Evolutionary conservation across 2,329 filamentous ascomycete genomes (phyloP).

Genomic region (Cladosporium phlei): DNA sequence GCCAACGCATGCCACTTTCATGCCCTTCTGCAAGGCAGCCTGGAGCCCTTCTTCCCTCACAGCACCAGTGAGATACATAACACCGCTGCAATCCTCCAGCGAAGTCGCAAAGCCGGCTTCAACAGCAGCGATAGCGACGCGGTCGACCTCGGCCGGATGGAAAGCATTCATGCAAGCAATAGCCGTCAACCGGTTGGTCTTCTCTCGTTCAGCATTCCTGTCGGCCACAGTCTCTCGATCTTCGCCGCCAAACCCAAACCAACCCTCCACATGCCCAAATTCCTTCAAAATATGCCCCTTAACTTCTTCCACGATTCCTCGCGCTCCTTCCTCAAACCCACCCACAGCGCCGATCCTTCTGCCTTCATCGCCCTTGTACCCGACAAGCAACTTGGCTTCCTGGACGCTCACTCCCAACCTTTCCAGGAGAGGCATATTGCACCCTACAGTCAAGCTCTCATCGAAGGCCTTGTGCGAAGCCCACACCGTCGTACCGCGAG

Average conservation of each 20-base stretch:
- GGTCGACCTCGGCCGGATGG: constrained; percentile 7
- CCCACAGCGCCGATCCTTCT: constrained; percentile 2
- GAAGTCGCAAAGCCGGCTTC: neutral
- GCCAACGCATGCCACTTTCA: constrained; percentile 9
- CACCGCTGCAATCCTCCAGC: neutral
- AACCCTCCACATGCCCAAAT: neutral
- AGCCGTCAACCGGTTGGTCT: neutral
- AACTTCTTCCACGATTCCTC: neutral
- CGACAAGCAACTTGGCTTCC: neutral
- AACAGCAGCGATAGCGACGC: neutral
- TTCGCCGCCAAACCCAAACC: neutral
- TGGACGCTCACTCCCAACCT: neutral
- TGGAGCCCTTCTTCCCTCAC: constrained; percentile 4
- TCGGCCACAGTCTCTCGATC: no score
- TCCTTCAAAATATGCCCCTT: neutral
- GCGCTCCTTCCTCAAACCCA: neutral
- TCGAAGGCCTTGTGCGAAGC: constrained; percentile 10
- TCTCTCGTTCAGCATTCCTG: neutral
- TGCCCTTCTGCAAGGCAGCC: constrained; percentile 5
- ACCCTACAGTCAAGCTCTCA: constrained; percentile 6
- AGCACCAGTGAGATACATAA: constrained; percentile 11
- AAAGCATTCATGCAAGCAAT: constrained; percentile 13
- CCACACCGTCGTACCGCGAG: neutral
- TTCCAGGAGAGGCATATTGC: neutral
- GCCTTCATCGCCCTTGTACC: constrained; percentile 11